phyloP scores from a whole-genome alignment of 169 alveolate genomes.

The Plasmodium gaboni region DNA sequence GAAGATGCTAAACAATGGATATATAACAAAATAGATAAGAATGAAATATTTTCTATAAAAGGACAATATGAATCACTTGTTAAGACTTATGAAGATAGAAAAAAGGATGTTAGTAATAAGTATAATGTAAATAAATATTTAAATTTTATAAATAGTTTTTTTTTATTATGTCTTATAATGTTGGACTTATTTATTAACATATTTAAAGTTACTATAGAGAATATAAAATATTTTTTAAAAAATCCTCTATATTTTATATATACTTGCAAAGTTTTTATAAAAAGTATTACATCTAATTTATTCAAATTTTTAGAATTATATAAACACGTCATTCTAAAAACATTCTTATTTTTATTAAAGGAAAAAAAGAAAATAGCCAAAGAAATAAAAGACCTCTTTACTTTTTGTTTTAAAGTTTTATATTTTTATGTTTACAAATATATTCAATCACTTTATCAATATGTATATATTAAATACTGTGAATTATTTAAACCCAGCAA shows the following conservation, averaged over 20 bases:
- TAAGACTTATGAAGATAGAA: conserved; percentile 32
- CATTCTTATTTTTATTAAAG: background rate
- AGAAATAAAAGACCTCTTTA: conserved; percentile 9
- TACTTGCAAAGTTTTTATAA: conserved; percentile 3
- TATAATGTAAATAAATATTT: conserved; percentile 47
- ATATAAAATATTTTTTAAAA: background rate
- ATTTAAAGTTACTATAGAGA: background rate
- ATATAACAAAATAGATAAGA: conserved; percentile 24
- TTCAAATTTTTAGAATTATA: background rate
- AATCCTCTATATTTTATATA: conserved; percentile 14
- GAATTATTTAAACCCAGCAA: conserved; percentile 27
- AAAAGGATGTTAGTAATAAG: conserved; percentile 28
- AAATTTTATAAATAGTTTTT: conserved; percentile 10
- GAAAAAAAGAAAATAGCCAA: conserved; percentile 48
- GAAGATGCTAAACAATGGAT: conserved; percentile 51
- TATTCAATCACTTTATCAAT: conserved; percentile 23
- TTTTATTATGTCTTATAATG: conserved; percentile 15
- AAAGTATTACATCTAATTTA: background rate
- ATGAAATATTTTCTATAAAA: conserved; percentile 17
- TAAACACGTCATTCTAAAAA: conserved; percentile 1
- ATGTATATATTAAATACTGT: conserved; percentile 19
- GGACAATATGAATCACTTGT: conserved; percentile 25
- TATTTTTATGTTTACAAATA: conserved; percentile 11
- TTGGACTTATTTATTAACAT: conserved; percentile 4
- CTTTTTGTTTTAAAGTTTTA: conserved; percentile 13